Conservation (phyloP, 192 early-diverging fungal genomes). For the Coemansia umbellata region DNA sequence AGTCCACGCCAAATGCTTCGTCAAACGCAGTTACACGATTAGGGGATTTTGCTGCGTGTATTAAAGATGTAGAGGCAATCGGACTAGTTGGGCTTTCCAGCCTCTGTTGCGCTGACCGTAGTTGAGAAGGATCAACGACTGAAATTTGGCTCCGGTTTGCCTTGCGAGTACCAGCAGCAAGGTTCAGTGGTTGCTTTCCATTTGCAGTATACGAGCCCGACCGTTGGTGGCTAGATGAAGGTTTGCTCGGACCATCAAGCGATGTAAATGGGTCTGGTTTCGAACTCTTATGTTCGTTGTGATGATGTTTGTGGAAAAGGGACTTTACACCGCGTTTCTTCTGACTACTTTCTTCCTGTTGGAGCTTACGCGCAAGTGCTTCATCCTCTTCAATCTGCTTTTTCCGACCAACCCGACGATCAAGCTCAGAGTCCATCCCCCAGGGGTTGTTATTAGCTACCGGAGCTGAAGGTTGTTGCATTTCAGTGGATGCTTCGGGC, state of each 20-base stretch:
- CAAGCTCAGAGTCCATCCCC: slow-evolving; percentile 47
- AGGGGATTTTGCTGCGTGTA: neutral
- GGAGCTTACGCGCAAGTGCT: slow-evolving; percentile 74
- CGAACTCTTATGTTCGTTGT: neutral
- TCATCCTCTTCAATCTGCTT: slow-evolving; percentile 77
- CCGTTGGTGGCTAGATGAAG: neutral
- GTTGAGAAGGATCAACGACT: slow-evolving; percentile 44
- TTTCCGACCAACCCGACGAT: slow-evolving; percentile 37
- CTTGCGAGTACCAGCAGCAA: slow-evolving; percentile 35
- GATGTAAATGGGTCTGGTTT: slow-evolving; percentile 17
- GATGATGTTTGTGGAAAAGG: neutral
- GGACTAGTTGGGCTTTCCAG: slow-evolving; percentile 14
- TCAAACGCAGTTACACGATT: slow-evolving; percentile 15
- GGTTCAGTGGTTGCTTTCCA: slow-evolving; percentile 34
- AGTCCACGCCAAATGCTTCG: slow-evolving; percentile 17
- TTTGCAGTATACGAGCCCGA: neutral
- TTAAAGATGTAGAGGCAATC: neutral
- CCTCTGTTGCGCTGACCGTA: slow-evolving; percentile 43
- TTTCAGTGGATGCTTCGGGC: neutral
- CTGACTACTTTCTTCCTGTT: slow-evolving; percentile 66
- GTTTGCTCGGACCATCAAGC: slow-evolving; percentile 8
- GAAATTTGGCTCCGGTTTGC: slow-evolving; percentile 18
- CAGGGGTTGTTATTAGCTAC: slow-evolving; percentile 34
- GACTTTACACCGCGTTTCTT: slow-evolving; percentile 6
- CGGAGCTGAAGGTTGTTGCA: neutral